Percentiles rank a stretch among this genome's conserved stretches.
These are phyloP conservation scores for Microstegium vimineum DNA, from an alignment of 176 grass and related monocot genomes.

Conservation along the genomic window DNA sequence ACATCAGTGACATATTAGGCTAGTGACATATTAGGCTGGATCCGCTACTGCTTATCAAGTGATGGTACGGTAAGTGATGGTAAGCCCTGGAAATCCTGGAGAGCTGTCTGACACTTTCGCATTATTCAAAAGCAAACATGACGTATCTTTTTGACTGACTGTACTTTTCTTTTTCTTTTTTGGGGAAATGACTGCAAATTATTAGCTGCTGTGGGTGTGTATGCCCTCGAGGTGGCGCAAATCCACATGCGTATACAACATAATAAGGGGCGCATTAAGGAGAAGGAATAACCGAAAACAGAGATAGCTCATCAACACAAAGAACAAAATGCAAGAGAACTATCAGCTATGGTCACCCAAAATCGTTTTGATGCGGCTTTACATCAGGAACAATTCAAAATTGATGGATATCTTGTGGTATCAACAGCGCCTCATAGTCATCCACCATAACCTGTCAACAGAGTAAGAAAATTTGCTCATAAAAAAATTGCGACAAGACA, in stretches of 20 bases:
- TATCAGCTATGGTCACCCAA: slow-evolving; percentile 24
- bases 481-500: background rate
- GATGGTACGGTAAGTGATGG: no score
- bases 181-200: background rate
- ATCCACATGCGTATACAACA: slow-evolving; percentile 39
- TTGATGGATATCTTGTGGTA: slow-evolving; percentile 59
- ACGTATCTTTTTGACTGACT: background rate
- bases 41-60: no score
- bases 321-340: slow-evolving; percentile 7
- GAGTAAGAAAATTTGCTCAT: background rate
- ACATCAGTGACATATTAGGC: no score
- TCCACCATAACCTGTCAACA: slow-evolving; percentile 64
- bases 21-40: no score
- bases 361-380: slow-evolving; percentile 18
- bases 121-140: background rate
- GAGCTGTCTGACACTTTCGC: background rate
- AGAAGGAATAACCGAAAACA: background rate
- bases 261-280: background rate
- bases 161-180: background rate
- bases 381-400: slow-evolving; percentile 36
- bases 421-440: slow-evolving; percentile 59
- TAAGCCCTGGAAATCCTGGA: background rate
- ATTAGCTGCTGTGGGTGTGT: background rate
- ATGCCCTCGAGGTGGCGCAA: slow-evolving; percentile 8
- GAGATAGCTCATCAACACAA: background rate